phyloP scores from a whole-genome alignment of 2,329 filamentous ascomycete species.

The Claviceps sp. region DNA sequence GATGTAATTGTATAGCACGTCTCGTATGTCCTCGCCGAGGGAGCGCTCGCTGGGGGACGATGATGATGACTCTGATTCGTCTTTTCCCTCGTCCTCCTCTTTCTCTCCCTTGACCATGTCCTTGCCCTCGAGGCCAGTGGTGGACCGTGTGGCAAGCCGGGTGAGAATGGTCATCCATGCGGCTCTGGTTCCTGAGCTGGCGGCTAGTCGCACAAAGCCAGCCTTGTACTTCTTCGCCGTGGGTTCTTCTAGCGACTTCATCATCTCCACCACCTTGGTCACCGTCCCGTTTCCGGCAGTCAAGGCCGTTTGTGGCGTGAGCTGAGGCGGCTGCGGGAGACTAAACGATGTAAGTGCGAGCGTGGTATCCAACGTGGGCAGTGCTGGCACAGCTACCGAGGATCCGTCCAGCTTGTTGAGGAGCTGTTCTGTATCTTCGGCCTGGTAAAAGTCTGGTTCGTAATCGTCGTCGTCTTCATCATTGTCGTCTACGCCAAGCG shows the following conservation, averaged over 20 bases:
- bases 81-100: constrained; percentile 45
- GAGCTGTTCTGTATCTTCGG: constrained; percentile 66
- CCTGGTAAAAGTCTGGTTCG: constrained; percentile 71
- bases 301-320: constrained; percentile 59
- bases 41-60: constrained; percentile 21
- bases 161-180: constrained; percentile 85
- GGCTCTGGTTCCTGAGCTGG: constrained; percentile 71
- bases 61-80: constrained; percentile 11
- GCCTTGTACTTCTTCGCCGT: constrained; percentile 46
- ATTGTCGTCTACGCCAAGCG: constrained; percentile 60
- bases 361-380: constrained; percentile 19
- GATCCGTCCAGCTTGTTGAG: constrained; percentile 63
- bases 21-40: constrained; percentile 59
- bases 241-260: constrained; percentile 58
- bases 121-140: constrained; percentile 51
- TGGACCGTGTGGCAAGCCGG: constrained; percentile 68
- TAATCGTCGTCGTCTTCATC: constrained; percentile 84
- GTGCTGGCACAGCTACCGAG: constrained; percentile 31
- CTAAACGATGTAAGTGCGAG: constrained; percentile 66
- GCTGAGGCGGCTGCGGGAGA: constrained; percentile 59
- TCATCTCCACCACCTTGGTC: constrained; percentile 63
- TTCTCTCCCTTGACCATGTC: constrained; percentile 46
- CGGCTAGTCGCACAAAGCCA: constrained; percentile 74
- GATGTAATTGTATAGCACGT: constrained; percentile 71
- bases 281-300: constrained; percentile 64